phyloP scores from a whole-genome alignment of 1,139 yeast genomes.

The Debaryomycetaceae sp. region DNA sequence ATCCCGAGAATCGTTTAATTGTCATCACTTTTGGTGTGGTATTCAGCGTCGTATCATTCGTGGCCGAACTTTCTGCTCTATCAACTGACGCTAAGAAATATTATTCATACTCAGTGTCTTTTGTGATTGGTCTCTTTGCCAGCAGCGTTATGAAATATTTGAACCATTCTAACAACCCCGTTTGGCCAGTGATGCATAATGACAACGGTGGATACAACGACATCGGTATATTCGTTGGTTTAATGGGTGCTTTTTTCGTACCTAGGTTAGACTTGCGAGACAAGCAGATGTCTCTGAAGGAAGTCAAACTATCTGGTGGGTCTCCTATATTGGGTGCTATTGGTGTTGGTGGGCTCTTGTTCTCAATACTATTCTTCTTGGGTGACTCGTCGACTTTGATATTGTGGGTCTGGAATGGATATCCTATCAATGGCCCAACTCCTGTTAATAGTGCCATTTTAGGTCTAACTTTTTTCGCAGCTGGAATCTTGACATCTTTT shows the following conservation, averaged over 20 bases:
- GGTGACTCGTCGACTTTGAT: constrained; percentile 83
- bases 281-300: not conserved
- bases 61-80: constrained; percentile 49
- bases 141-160: constrained; percentile 75
- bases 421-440: constrained; percentile 79
- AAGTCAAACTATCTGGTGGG: constrained; percentile 23
- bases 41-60: constrained; percentile 60
- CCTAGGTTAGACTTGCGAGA: constrained; percentile 20
- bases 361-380: constrained; percentile 68
- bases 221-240: constrained; percentile 65
- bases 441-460: constrained; percentile 86
- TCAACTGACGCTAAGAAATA: constrained; percentile 41
- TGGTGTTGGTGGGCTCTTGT: constrained; percentile 78
- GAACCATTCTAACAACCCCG: constrained; percentile 82
- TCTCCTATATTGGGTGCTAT: constrained; percentile 50
- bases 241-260: constrained; percentile 59
- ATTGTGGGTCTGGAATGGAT: constrained; percentile 95
- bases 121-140: constrained; percentile 66
- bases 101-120: constrained; percentile 56
- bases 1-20: constrained; percentile 68
- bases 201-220: constrained; percentile 84
- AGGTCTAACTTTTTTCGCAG: constrained; percentile 55
- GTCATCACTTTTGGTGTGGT: constrained; percentile 65
- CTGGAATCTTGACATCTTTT: constrained; percentile 46
- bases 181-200: constrained; percentile 92